Percentiles rank a stretch among this genome's conserved stretches.
These are phyloP conservation scores for Prillingera fragicola DNA, from an alignment of 1,284 basidiomycete genomes.

Conservation along the genomic window DNA sequence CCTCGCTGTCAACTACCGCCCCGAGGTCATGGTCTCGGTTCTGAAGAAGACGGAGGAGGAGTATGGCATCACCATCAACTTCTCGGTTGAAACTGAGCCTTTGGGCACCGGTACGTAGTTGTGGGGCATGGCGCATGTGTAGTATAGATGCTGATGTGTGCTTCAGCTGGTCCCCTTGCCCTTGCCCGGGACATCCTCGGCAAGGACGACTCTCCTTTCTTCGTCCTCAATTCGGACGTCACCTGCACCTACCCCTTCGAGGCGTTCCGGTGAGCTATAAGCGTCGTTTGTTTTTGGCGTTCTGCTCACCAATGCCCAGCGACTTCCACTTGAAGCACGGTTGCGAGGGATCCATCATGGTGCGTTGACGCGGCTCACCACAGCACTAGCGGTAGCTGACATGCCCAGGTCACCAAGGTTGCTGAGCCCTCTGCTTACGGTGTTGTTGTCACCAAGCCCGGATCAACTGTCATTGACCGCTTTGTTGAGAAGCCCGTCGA, in stretches of 20 bases:
- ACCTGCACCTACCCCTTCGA: constrained; percentile 55
- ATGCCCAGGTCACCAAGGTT: constrained; percentile 51
- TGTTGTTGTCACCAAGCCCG: constrained; percentile 53
- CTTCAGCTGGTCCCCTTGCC: constrained; percentile 53
- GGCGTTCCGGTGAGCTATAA: constrained; percentile 45
- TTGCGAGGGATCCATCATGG: constrained; percentile 55
- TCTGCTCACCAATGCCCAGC: constrained; percentile 17
- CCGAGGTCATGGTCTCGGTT: constrained; percentile 54
- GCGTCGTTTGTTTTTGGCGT: neutral
- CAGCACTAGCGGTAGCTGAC: constrained; percentile 44
- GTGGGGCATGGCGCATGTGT: neutral
- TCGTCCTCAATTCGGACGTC: constrained; percentile 55
- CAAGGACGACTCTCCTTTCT: constrained; percentile 55
- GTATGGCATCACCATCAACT: constrained; percentile 54
- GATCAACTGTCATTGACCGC: constrained; percentile 52
- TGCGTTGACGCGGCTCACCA: constrained; percentile 42
- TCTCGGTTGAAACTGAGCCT: constrained; percentile 54
- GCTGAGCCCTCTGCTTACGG: constrained; percentile 55
- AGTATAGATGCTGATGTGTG: neutral
- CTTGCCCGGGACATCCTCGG: constrained; percentile 53
- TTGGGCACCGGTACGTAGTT: constrained; percentile 51
- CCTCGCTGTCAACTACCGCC: constrained; percentile 54
- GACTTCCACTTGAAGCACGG: constrained; percentile 55
- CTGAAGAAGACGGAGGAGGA: constrained; percentile 54
- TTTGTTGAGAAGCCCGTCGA: constrained; percentile 56